Evolutionary conservation across 1,139 yeast species (phyloP).

Genomic region (Pichia sp.): DNA sequence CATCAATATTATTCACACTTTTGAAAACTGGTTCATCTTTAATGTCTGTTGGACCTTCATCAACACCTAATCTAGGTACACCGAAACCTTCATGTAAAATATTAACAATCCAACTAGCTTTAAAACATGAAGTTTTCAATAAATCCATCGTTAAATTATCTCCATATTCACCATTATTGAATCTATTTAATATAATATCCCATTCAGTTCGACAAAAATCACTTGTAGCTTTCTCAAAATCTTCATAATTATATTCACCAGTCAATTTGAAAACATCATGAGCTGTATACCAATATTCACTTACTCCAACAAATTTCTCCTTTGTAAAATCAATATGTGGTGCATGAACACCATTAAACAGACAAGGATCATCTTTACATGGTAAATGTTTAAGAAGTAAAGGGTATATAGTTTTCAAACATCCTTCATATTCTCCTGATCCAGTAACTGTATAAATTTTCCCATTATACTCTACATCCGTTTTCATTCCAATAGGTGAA

Average conservation of each 20-base stretch:
- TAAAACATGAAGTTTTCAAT: constrained; percentile 65
- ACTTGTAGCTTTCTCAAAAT: constrained; percentile 52
- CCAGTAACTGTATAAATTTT: constrained; percentile 48
- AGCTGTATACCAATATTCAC: constrained; percentile 84
- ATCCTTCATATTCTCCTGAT: constrained; percentile 60
- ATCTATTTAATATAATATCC: constrained; percentile 43
- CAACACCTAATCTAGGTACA: constrained; percentile 56
- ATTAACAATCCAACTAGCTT: constrained; percentile 76
- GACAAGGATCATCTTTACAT: constrained; percentile 64
- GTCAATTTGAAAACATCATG: constrained; percentile 74
- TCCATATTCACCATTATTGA: constrained; percentile 45
- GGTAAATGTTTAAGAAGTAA: constrained; percentile 63
- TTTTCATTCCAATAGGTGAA: constrained; percentile 50
- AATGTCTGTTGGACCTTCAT: constrained; percentile 28
- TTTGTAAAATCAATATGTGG: constrained; percentile 63
- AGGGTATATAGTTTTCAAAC: constrained; percentile 64
- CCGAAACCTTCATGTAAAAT: constrained; percentile 74
- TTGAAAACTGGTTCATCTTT: constrained; percentile 37
- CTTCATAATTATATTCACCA: constrained; percentile 61
- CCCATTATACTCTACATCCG: constrained; percentile 39
- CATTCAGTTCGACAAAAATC: constrained; percentile 63
- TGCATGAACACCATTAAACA: constrained; percentile 76
- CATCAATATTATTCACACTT: constrained; percentile 58
- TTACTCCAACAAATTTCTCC: constrained; percentile 70
- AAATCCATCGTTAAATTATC: constrained; percentile 38